phyloP scores from a whole-genome alignment of 768 basidiomycete species.

The Russula virescens region DNA sequence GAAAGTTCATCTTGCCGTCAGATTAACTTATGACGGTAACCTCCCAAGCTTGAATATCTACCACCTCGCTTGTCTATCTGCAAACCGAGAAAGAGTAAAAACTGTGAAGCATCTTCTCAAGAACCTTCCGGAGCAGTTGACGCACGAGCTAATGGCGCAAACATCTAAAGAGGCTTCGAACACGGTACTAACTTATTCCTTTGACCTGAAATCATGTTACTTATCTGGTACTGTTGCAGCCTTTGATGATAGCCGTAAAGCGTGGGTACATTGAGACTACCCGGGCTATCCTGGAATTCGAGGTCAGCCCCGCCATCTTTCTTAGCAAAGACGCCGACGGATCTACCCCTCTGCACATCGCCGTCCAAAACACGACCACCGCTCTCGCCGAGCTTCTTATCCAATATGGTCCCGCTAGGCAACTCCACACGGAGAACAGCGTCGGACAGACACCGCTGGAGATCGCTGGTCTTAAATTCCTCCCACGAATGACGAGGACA shows the following conservation, averaged over 20 bases:
- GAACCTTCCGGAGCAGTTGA: slow-evolving; percentile 47
- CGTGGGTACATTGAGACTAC: slow-evolving; percentile 29
- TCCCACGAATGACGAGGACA: slow-evolving; percentile 4
- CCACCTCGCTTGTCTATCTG: slow-evolving; percentile 39
- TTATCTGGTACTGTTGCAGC: slow-evolving; percentile 32
- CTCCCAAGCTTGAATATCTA: slow-evolving; percentile 49
- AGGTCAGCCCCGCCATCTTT: slow-evolving; percentile 32
- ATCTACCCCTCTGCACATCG: slow-evolving; percentile 47
- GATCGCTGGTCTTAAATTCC: slow-evolving; percentile 22
- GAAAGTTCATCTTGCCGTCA: not conserved
- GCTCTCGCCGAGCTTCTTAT: slow-evolving; percentile 38
- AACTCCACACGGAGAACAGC: slow-evolving; percentile 43
- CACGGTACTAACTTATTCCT: slow-evolving; percentile 35
- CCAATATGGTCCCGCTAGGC: slow-evolving; percentile 35
- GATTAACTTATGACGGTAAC: not conserved
- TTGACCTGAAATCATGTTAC: not conserved
- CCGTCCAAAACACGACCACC: slow-evolving; percentile 34
- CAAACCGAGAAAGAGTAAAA: slow-evolving; percentile 27
- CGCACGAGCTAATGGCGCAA: slow-evolving; percentile 39
- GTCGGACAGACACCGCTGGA: slow-evolving; percentile 33
- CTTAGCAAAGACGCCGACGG: slow-evolving; percentile 43
- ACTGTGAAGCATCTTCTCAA: slow-evolving; percentile 40
- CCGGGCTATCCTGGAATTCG: slow-evolving; percentile 34
- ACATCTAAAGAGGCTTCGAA: slow-evolving; percentile 42
- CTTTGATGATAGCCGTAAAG: slow-evolving; percentile 50